Evolutionary conservation across 805 yeast genomes (phyloP).

Genomic region (Wickerhamiella australiensis): DNA sequence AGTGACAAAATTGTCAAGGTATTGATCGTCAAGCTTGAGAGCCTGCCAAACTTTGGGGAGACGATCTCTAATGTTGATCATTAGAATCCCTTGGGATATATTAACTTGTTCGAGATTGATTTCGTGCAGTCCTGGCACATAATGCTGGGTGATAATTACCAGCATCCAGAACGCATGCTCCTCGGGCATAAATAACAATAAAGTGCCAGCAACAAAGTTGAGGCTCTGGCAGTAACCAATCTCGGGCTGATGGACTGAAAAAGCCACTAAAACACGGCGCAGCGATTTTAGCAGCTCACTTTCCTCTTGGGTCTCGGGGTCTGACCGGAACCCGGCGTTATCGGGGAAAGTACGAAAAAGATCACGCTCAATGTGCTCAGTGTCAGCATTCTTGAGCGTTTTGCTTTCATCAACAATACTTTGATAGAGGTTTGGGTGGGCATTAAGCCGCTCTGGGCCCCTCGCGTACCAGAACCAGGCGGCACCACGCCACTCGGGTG

Average conservation of each 20-base stretch:
- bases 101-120: slow-evolving; percentile 86
- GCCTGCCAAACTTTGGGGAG: slow-evolving; percentile 70
- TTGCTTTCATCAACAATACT: slow-evolving; percentile 48
- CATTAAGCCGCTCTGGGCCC: slow-evolving; percentile 61
- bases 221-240: slow-evolving; percentile 95
- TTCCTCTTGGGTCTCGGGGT: slow-evolving; percentile 34
- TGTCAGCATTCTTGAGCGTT: slow-evolving; percentile 50
- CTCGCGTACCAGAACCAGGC: slow-evolving; percentile 95
- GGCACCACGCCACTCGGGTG: slow-evolving; percentile 93
- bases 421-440: slow-evolving; percentile 64
- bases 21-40: slow-evolving; percentile 34
- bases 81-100: slow-evolving; percentile 85
- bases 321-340: slow-evolving; percentile 60
- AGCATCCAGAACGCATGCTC: slow-evolving; percentile 93
- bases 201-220: slow-evolving; percentile 80
- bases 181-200: slow-evolving; percentile 76
- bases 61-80: slow-evolving; percentile 75
- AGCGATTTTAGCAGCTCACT: slow-evolving; percentile 46
- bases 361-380: slow-evolving; percentile 90
- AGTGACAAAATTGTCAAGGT: slow-evolving; percentile 39
- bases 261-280: slow-evolving; percentile 71
- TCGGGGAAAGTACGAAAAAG: slow-evolving; percentile 92
- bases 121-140: slow-evolving; percentile 85
- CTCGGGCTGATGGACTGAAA: slow-evolving; percentile 73
- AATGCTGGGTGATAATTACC: slow-evolving; percentile 73